A percentile compares a stretch with the other conserved stretches of the same genome.
Evolutionary conservation across 192 early-diverging fungal genomes (phyloP).

Genomic region (Anaeromyces robustus): DNA sequence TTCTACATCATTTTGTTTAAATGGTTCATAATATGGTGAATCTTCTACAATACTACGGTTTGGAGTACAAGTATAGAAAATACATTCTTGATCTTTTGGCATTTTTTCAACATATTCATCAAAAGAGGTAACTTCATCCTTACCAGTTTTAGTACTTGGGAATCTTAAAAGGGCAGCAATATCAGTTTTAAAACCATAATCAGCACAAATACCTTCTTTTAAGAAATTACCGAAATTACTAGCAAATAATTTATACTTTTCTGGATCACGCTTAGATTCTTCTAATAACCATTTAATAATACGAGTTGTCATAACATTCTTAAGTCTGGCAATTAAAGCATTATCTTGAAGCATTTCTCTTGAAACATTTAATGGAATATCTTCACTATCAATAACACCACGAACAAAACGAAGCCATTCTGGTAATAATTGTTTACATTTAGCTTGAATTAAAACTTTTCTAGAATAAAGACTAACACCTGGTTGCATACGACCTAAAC

Average conservation of each 20-base stretch:
- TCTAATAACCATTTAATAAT: constrained; percentile 5
- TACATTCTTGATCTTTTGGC: constrained; percentile 2
- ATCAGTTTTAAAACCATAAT: constrained; percentile 1
- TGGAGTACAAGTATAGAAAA: constrained; percentile 4
- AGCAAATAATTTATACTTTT: constrained; percentile 2
- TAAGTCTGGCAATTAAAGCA: constrained; percentile 3
- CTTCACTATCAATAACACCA: constrained; percentile 7
- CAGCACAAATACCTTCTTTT: constrained; percentile 4
- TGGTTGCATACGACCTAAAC: constrained; percentile 30
- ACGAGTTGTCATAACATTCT: constrained; percentile 1
- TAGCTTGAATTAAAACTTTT: constrained; percentile 48
- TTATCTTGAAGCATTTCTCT: constrained; percentile 5
- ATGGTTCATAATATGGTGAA: constrained; percentile 4
- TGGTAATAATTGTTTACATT: constrained; percentile 18
- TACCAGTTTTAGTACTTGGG: constrained; percentile 2
- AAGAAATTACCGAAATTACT: constrained; percentile 5
- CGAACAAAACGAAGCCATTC: constrained; percentile 5
- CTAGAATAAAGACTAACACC: constrained; percentile 47
- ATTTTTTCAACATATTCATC: constrained; percentile 1
- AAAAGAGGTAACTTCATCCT: background rate
- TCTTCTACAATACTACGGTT: constrained; percentile 3
- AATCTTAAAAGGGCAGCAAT: constrained; percentile 5
- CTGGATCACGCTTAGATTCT: constrained; percentile 2
- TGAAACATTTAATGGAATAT: constrained; percentile 8
- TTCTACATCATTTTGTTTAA: constrained; percentile 2